These are phyloP conservation scores for Tolypocladium tropicale DNA, from an alignment of 2,329 filamentous ascomycete genomes.

Conservation along the genomic window DNA sequence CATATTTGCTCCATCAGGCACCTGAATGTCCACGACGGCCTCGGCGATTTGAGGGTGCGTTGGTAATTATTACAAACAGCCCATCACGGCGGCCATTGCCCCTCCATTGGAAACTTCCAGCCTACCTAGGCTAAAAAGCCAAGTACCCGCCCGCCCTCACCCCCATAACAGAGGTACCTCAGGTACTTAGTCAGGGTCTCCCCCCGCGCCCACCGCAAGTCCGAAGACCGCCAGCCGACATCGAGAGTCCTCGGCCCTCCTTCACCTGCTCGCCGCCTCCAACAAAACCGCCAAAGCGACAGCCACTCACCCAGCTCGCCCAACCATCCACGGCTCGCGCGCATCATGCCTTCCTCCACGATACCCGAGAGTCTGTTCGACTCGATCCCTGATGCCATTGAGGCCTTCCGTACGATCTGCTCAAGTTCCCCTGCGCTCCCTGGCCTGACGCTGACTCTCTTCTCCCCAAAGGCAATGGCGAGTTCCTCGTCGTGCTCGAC, in stretches of 20 bases:
- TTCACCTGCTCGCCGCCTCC: not conserved
- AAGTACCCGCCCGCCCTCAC: not conserved
- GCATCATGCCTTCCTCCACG: slow-evolving; percentile 37
- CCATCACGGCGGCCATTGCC: not conserved
- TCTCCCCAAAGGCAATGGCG: slow-evolving; percentile 51
- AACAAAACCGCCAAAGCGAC: not conserved
- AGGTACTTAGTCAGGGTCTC: not conserved
- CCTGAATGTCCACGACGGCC: not conserved
- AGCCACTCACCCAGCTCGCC: too few relatives aligned
- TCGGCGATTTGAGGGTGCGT: not conserved
- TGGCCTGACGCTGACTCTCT: slow-evolving; percentile 1
- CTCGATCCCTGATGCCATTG: slow-evolving; percentile 53
- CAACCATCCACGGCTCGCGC: not conserved
- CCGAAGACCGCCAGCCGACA: not conserved
- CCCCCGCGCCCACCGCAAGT: not conserved
- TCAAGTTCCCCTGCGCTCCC: slow-evolving; percentile 1
- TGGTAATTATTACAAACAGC: too few relatives aligned
- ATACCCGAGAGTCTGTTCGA: slow-evolving; percentile 48
- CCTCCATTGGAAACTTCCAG: not conserved
- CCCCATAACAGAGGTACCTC: not conserved
- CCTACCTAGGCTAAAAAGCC: too few relatives aligned
- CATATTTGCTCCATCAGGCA: not conserved
- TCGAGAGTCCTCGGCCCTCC: too few relatives aligned
- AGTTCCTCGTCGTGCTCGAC: slow-evolving; percentile 95
- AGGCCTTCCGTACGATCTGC: slow-evolving; percentile 48